Evolutionary conservation across 108 stramenopile genomes (phyloP).

Genomic region (Fragilaria crotonensis): DNA sequence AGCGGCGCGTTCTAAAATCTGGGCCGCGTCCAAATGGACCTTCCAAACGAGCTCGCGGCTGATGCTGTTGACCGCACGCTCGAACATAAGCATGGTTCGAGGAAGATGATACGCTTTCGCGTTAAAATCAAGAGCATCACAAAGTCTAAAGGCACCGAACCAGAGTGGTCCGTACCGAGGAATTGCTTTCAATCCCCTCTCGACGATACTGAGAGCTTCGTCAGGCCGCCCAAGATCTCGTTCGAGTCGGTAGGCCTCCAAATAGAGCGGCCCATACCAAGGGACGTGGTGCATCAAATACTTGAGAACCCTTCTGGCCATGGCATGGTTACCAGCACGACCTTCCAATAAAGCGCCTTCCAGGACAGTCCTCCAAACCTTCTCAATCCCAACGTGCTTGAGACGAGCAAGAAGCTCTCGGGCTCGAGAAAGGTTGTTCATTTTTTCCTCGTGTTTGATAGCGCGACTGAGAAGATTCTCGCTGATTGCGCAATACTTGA

Average conservation of each 20-base stretch:
- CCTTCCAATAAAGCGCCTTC: constrained; percentile 96
- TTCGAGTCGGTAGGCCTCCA: constrained; percentile 91
- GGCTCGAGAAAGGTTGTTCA: constrained; percentile 60
- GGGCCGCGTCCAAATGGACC: constrained; percentile 92
- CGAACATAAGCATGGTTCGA: constrained; percentile 62
- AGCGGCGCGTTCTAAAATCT: constrained; percentile 87
- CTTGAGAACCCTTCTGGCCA: constrained; percentile 79
- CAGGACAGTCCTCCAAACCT: constrained; percentile 92
- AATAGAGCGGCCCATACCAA: constrained; percentile 97
- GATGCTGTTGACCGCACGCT: constrained; percentile 75
- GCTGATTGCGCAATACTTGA: constrained; percentile 69
- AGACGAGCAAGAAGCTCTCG: constrained; percentile 79
- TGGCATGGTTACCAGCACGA: constrained; percentile 79
- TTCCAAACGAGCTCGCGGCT: constrained; percentile 95
- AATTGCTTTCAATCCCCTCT: constrained; percentile 84
- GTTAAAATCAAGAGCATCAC: constrained; percentile 66
- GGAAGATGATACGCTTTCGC: constrained; percentile 44
- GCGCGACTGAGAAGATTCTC: constrained; percentile 84
- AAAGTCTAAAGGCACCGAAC: constrained; percentile 92
- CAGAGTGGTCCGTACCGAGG: constrained; percentile 95
- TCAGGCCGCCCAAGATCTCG: constrained; percentile 61
- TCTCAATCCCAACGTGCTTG: constrained; percentile 81
- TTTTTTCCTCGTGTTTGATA: constrained; percentile 88
- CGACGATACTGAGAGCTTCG: constrained; percentile 85
- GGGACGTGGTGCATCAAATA: constrained; percentile 90